A percentile compares a stretch with the other conserved stretches of the same genome.
Evolutionary conservation across 2,329 filamentous ascomycete genomes (phyloP).

Genomic region (Fusarium sp.): DNA sequence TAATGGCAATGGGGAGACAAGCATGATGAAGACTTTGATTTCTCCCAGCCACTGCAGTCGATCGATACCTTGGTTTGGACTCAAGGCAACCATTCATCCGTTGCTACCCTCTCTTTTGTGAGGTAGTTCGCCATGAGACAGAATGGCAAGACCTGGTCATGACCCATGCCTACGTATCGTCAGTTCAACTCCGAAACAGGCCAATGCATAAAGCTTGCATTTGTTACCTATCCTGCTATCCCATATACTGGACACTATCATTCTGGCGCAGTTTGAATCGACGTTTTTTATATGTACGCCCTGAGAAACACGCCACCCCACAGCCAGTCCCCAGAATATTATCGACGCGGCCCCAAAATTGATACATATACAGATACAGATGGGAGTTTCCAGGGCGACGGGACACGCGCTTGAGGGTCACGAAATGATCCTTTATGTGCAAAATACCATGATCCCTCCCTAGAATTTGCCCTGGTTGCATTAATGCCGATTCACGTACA

Average conservation of each 20-base stretch:
- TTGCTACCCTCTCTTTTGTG: not conserved
- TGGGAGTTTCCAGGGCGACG: conserved; percentile 8
- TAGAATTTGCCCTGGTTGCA: too few relatives aligned
- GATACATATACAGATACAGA: not conserved
- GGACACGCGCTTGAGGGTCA: not conserved
- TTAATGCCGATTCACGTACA: not conserved
- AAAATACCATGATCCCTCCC: not conserved
- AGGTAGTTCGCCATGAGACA: not conserved
- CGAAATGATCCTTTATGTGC: not conserved
- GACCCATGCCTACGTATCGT: not conserved
- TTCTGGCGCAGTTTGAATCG: not conserved
- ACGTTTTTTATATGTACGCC: not conserved
- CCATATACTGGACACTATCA: not conserved
- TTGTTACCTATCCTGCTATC: not conserved
- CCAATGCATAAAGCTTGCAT: not conserved
- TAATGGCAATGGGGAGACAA: not conserved
- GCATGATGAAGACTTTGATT: not conserved
- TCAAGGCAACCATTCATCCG: not conserved
- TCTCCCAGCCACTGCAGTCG: not conserved
- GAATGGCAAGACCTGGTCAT: not conserved
- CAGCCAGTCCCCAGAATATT: not conserved
- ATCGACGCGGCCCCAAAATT: not conserved
- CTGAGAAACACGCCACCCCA: not conserved
- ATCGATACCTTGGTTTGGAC: not conserved
- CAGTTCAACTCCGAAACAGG: not conserved